Conservation (phyloP, 306 rosid species). For the Dryas octopetala region DNA sequence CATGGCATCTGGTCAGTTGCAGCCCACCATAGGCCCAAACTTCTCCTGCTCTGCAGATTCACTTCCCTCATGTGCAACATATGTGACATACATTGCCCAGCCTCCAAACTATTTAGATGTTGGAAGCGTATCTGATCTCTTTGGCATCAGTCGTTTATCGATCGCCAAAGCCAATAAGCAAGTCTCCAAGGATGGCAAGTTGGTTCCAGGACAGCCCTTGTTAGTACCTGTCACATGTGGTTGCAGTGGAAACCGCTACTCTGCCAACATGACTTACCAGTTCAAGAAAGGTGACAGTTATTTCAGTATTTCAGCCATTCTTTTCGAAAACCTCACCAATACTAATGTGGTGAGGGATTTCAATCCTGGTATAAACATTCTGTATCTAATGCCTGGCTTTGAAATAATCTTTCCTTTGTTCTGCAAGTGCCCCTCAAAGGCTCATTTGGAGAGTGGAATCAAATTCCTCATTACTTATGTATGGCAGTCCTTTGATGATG, state of each 20-base stretch:
- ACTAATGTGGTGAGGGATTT: conserved; percentile 23
- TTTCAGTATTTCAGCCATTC: conserved; percentile 26
- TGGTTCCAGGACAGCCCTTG: conserved; percentile 46
- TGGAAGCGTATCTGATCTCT: conserved; percentile 47
- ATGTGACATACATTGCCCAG: conserved; percentile 50
- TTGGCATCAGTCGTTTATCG: conserved; percentile 40
- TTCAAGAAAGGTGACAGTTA: conserved; percentile 46
- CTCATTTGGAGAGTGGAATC: conserved; percentile 31
- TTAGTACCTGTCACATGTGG: conserved; percentile 59
- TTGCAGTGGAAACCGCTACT: conserved; percentile 48
- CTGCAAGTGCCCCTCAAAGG: conserved; percentile 65
- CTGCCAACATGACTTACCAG: conserved; percentile 49
- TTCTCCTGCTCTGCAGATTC: conserved; percentile 52
- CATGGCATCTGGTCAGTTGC: conserved; percentile 10
- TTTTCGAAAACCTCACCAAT: conserved; percentile 52
- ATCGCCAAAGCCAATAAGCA: conserved; percentile 60
- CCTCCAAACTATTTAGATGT: conserved; percentile 41
- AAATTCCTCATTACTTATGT: conserved; percentile 48
- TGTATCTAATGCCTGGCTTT: conserved; percentile 6
- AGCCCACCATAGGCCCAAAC: conserved; percentile 28
- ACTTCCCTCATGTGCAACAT: conserved; percentile 46
- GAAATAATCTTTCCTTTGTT: conserved; percentile 50
- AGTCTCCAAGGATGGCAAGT: conserved; percentile 8
- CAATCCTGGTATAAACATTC: conserved; percentile 29
- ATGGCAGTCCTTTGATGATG: conserved; percentile 59